Evolutionary conservation across 306 rosid genomes (phyloP).

Genomic region (Oemleria cerasiformis): DNA sequence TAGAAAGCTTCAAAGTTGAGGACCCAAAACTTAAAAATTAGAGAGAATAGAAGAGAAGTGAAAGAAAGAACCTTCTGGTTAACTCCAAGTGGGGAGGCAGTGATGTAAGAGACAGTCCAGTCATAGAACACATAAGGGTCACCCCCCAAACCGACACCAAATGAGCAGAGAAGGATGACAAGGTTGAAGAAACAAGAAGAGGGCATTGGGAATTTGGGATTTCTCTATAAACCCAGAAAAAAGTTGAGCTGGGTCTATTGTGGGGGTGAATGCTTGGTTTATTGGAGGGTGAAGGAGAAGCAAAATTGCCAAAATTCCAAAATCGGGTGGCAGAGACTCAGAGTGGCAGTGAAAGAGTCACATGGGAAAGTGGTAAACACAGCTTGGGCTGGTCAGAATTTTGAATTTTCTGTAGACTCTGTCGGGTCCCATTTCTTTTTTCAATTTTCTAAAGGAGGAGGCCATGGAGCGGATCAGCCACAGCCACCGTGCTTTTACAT

Average conservation of each 20-base stretch:
- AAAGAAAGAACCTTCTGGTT: constrained; percentile 57
- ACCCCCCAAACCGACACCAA: constrained; percentile 48
- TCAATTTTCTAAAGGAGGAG: constrained; percentile 7
- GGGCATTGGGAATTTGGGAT: constrained; percentile 36
- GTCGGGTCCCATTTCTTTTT: constrained; percentile 10
- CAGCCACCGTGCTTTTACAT: neutral
- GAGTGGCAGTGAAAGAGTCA: constrained; percentile 26
- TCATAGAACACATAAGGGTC: constrained; percentile 75
- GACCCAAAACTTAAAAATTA: neutral
- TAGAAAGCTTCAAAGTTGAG: neutral
- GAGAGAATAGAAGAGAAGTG: neutral
- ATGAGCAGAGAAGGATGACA: constrained; percentile 35
- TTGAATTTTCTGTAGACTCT: neutral
- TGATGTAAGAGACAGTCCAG: constrained; percentile 74
- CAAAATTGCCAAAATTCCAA: neutral
- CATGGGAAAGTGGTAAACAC: constrained; percentile 5
- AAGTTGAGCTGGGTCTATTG: neutral
- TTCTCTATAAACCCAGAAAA: neutral
- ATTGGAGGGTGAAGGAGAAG: constrained; percentile 1
- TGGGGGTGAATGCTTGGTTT: neutral
- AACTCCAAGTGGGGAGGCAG: constrained; percentile 66
- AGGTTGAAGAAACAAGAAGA: constrained; percentile 32
- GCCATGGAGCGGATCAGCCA: neutral
- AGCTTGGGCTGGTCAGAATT: constrained; percentile 1
- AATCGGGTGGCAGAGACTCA: neutral